Evolutionary conservation across 305 asterid species (phyloP), one percentile per base, ranked within the genome.

Genomic region (Fraxinus paxiana): DNA sequence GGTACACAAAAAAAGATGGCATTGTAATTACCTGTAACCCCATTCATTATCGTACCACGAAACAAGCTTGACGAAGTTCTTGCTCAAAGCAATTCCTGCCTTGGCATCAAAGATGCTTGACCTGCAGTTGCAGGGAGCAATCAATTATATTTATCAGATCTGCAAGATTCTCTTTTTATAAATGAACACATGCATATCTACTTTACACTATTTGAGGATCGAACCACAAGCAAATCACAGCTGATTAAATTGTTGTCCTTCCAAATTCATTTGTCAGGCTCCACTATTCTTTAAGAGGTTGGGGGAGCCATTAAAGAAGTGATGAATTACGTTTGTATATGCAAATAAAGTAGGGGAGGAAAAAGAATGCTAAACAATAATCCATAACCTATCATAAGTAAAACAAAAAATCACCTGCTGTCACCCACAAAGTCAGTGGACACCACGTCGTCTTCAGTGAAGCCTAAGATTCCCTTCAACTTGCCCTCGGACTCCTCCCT

Each of bases 391-490:
- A 33, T 43, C 2, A 24, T 6, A 63, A 56, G 35, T 61, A 24
- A 59, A 22, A 20, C 13, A 59, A 59, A 20, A 59, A 20, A 75
- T 81, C 59, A 92, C 97, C 97, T 90, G 86, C 73, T 88, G 87
- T 92, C 96, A 38, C 96, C 97, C n/a, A 92, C 86, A n/a, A 92
- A 92, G 83, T 92, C 97, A 0, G 94, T 90, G 63, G 97, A 92
- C 65, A 91, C 97, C 24, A 92, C 91, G 37, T 92, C 92, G 8
- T 92, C 97, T 80, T 92, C 95, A 31, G 94, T 89, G 84, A 74
- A 92, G 72, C 97, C 97, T 24, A 92, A 82, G 81, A 92, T 91
- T 26, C 97, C 97, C 88, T 91, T 92, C 86, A 92, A 34, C 5
- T 82, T 87, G 10, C 94, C 94, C 84, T 91, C 92, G 0, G 97